Base-by-base conservation (phyloP, 2,329 filamentous ascomycete genomes). In the Fusarium nelsonii region DNA sequence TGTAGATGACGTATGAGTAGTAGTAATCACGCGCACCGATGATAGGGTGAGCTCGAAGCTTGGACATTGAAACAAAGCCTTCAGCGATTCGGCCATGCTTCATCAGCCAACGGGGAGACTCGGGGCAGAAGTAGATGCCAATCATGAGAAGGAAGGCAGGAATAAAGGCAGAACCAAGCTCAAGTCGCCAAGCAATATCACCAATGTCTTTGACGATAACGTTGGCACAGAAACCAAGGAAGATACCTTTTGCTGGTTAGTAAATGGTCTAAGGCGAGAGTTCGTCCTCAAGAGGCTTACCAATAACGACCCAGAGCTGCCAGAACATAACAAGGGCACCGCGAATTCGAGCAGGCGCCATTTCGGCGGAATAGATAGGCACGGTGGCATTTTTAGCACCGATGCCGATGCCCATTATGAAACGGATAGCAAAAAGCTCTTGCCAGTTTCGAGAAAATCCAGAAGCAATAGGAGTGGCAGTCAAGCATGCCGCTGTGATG, bases 281-380 rank as follows among this genome's bases (percentile, higher is more conserved):
- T 10, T 8, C 23, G 0, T 3, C 1, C 1, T 6, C 14, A 3
- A 9, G 3, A 8, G 0, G 4, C 60, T 52, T 48, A 48, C 82
- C 81, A 61, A 90, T 87, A 1, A 85, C 85, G 4, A 85, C 88
- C 87, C 88, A 91, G 79, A 91, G 85, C 67, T 87, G 85, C 92
- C 92, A 95, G 64, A 89, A 90, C 92, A 95, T 95, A 65, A 94
- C 92, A 4, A 96, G 82, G 16, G 90, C 91, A 69, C 91, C 91
- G 73, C 91, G 85, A 53, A 93, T 89, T 6, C 83, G 77, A 3
- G 91, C 88, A 0, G 91, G 91, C 0, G 89, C 84, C 50, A 88
- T 91, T 76, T 94, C 92, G 2, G 91, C 91, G 1, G 90, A 89
- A 71, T 92, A 94, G 32, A 94, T 88, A 0, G 92, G 92, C 0